These are phyloP conservation scores for Debaryomyces hansenii DNA, from an alignment of 805 yeast species.

Conservation along the genomic window DNA sequence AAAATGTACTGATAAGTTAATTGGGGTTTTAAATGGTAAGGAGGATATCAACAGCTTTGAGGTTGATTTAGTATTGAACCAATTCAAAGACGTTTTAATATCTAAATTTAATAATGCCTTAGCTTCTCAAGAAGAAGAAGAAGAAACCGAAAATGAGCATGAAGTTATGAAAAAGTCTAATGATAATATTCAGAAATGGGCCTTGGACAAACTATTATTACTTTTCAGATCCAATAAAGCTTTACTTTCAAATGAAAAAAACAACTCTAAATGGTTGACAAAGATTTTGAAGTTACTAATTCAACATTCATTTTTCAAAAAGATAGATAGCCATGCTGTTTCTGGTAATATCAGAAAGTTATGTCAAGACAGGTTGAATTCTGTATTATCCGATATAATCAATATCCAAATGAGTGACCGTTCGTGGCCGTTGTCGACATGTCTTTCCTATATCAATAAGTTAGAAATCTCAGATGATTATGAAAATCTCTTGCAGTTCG, in stretches of 20 bases:
- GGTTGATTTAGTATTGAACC: constrained; percentile 15
- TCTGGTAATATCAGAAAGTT: constrained; percentile 38
- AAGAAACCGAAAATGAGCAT: constrained; percentile 16
- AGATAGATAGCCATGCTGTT: constrained; percentile 13
- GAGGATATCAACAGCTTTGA: constrained; percentile 14
- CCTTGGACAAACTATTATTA: constrained; percentile 56
- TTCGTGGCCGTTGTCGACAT: constrained; percentile 60
- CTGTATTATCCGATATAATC: constrained; percentile 63
- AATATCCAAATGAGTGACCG: constrained; percentile 25
- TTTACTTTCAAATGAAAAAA: constrained; percentile 17
- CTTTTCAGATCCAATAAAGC: constrained; percentile 49
- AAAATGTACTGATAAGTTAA: constrained; percentile 52
- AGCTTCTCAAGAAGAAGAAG: constrained; percentile 21
- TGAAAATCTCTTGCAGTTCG: constrained; percentile 43
- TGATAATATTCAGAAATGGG: constrained; percentile 52
- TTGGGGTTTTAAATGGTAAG: constrained; percentile 23
- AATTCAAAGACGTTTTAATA: constrained; percentile 23
- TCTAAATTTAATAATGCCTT: constrained; percentile 22
- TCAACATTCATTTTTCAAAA: constrained; percentile 40
- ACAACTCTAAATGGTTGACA: constrained; percentile 26
- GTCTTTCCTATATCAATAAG: constrained; percentile 39
- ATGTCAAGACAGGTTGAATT: constrained; percentile 63
- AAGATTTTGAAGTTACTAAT: constrained; percentile 40
- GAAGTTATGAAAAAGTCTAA: constrained; percentile 21
- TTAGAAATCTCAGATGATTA: constrained; percentile 21